Evolutionary conservation across 2,329 filamentous ascomycete genomes (phyloP), one percentile per base, ranked within the genome.

Genomic region (Gliomastix tumulicola): DNA sequence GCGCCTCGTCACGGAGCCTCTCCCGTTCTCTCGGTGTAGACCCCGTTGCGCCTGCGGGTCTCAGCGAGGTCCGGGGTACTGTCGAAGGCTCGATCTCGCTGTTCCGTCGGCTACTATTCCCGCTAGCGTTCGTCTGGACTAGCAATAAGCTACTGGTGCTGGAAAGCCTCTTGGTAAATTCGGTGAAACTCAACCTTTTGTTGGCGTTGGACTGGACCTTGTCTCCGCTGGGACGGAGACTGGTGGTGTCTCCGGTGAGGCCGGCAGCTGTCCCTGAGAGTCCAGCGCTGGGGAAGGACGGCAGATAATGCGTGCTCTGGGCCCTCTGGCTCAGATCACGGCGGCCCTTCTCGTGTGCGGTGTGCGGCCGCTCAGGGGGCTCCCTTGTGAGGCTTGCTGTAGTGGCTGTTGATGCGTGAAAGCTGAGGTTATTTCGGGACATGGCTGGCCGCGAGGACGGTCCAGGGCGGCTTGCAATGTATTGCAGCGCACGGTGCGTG

Each of bases 101-200:
- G 53, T 68, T 71, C 38, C 61, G 59, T 37, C 65, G 57, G 50
- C 65, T 70, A 57, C 69, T 74, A 43, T 57, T 56, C 40, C 56
- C 57, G 48, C 65, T 68, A 41, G 63, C 61, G 50, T 77, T 77
- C 41, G 72, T 72, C 59, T 79, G 73, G 38, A 77, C 65, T 32
- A 79, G 62, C 36, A 81, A 60, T 49, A 78, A 57, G 53, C 70
- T 78, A 50, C 72, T 78, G 35, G 74, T 78, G 51, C 71, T 78
- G 46, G 74, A 79, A 37, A 81, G 54, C 42, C 74, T 63, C 51
- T 74, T 76, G 32, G 74, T 71, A 43, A 79, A 76, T 37, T 82
- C 76, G 46, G 67, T 72, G 45, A 81, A 77, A 58, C 72, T 78
- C 38, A 77, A 65, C 41, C 73, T 66, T 59, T 79, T 79, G 50